A percentile compares a stretch with the other conserved stretches of the same genome.
Conservation (phyloP, 176 grass and related monocot species). For the Carex pumila region DNA sequence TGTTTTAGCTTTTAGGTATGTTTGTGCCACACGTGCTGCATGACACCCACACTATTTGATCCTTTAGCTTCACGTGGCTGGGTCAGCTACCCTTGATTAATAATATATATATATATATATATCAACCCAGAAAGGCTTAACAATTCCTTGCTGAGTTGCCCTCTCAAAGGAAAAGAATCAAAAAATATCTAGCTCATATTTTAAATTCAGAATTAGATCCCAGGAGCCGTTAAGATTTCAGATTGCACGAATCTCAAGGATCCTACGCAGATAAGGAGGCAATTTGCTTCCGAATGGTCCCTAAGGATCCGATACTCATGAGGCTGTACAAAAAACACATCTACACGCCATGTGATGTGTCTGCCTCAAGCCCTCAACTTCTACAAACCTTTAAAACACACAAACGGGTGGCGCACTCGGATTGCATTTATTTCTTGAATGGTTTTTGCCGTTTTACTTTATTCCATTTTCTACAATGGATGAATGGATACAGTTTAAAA, state of each 20-base stretch:
- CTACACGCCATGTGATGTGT: constrained; percentile 22
- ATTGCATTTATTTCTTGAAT: not conserved
- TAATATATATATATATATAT: not conserved
- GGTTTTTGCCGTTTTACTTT: not conserved
- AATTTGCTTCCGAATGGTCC: not conserved
- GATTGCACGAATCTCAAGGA: not conserved
- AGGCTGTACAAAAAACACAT: not conserved
- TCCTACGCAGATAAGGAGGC: not conserved
- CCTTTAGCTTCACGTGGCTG: not conserved
- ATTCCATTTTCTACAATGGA: not conserved
- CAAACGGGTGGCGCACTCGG: not conserved
- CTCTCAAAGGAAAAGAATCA: not conserved
- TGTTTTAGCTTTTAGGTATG: not conserved
- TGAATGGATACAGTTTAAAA: not conserved
- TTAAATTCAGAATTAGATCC: not conserved
- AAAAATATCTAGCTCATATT: not conserved
- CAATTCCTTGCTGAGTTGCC: not conserved
- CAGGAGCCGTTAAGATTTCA: not conserved
- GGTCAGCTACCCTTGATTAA: not conserved
- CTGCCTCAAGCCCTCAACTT: not conserved
- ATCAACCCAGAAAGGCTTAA: not conserved
- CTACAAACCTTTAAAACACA: not conserved
- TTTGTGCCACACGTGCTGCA: constrained; percentile 2
- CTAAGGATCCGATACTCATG: constrained; percentile 1
- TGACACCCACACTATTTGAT: not conserved